These are phyloP conservation scores for Mycena sanguinolenta DNA, from an alignment of 768 basidiomycete species.

Conservation along the genomic window DNA sequence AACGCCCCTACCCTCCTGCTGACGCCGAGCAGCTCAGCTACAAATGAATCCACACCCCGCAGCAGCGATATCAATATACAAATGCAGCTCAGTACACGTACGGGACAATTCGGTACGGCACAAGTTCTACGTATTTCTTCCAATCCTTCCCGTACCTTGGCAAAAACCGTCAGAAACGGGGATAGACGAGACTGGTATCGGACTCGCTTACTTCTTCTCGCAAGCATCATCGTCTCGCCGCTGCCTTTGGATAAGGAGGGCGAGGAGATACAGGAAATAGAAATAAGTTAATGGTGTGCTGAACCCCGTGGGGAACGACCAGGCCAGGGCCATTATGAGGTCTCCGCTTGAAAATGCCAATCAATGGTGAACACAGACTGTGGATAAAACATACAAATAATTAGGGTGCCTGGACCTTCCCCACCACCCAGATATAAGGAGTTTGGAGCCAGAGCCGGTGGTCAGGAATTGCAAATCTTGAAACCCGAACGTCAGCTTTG, in stretches of 20 bases:
- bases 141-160: constrained; percentile 91
- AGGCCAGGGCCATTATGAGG: constrained; percentile 89
- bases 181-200: neutral
- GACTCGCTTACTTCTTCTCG: constrained; percentile 85
- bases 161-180: constrained; percentile 19
- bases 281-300: constrained; percentile 96
- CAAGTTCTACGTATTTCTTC: constrained; percentile 80
- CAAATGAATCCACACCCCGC: no score
- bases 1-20: no score
- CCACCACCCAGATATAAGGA: constrained; percentile 98
- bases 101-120: constrained; percentile 81
- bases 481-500: neutral
- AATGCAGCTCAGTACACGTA: constrained; percentile 73
- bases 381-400: constrained; percentile 76
- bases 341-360: constrained; percentile 73
- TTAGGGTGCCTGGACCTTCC: constrained; percentile 94
- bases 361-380: constrained; percentile 10
- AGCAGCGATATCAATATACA: no score
- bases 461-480: constrained; percentile 83
- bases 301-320: constrained; percentile 95
- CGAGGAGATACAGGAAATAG: constrained; percentile 89
- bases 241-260: constrained; percentile 93
- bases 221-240: constrained; percentile 93
- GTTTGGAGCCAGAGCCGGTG: constrained; percentile 88
- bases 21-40: no score